These are phyloP conservation scores for Incumbomyces delicatus DNA, from an alignment of 2,329 filamentous ascomycete species.

Conservation along the genomic window DNA sequence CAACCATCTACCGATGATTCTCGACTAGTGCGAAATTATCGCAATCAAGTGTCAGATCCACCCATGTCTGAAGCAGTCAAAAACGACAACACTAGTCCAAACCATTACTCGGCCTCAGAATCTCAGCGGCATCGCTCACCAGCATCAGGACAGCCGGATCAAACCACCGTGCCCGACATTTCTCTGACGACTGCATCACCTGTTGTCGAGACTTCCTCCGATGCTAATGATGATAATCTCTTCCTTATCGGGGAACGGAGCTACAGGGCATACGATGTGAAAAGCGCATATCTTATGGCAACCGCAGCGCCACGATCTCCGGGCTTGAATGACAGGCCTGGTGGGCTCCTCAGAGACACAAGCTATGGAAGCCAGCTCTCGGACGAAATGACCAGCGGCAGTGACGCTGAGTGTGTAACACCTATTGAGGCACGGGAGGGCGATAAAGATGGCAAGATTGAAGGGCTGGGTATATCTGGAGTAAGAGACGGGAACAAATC, in stretches of 20 bases:
- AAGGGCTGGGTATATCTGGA: neutral
- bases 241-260: conserved; percentile 16
- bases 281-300: conserved; percentile 16
- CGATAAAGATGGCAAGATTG: neutral
- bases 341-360: conserved; percentile 12
- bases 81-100: conserved; percentile 12
- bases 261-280: conserved; percentile 17
- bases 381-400: conserved; percentile 15
- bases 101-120: neutral
- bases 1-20: neutral
- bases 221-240: conserved; percentile 11
- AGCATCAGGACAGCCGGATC: neutral
- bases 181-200: conserved; percentile 1
- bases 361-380: conserved; percentile 19
- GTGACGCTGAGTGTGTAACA: neutral
- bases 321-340: conserved; percentile 8
- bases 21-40: neutral
- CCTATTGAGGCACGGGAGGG: neutral
- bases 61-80: conserved; percentile 79
- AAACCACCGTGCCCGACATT: conserved; percentile 8
- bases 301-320: conserved; percentile 16
- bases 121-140: too few relatives aligned
- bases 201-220: neutral
- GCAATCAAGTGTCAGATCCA: conserved; percentile 23
- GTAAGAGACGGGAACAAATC: neutral